Base-by-base conservation (phyloP, 1,139 yeast species). In the Saccharomyces hybrid region DNA sequence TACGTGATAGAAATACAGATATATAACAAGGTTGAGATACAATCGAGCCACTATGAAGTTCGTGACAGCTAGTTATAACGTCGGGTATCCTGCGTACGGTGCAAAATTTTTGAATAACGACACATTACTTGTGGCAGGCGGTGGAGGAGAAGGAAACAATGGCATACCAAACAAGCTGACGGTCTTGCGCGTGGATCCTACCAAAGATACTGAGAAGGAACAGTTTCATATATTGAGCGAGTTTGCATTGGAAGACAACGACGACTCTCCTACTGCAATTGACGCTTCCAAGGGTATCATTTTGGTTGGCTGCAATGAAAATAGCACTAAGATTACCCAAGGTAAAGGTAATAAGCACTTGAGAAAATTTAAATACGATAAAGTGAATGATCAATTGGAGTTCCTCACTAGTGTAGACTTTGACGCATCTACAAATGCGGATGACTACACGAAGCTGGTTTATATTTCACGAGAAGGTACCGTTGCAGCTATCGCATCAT, bases 81-180 rank as follows among this genome's bases (percentile, higher is more conserved):
- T 83, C 48, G 91, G 87, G 3, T 89, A 86, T 66, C 98, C 98
- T 0, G 79, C 89, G 16, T 87, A 86, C 64, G 93, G 88, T 1
- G 83, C 90, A 54, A 79, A 80, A 60, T 90, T 88, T 67, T 74
- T 83, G 54, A 77, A 81, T 61, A 79, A 83, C 60, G 74, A 77
- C 59, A 80, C 83, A 5, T 70, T 90, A 34, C 70, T 89, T 52
- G 87, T 86, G 31, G 82, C 89, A 7, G 98, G 98, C 34, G 98
- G 98, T 49, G 97, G 97, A 42, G 98, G 98, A 47, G 97, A 89
- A 70, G 96, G 97, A 23, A 85, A 82, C 65, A 86, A 90, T 67
- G 97, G 97, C 49, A 83, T 91, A 54, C 88, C 93, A 48, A 91
- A 91, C 71, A 88, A 86, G 69, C 75, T 91, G 63, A 81, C 89